A percentile compares a stretch with the other conserved stretches of the same genome.
These are phyloP conservation scores for Diaporthe sp. DNA, from an alignment of 2,329 filamentous ascomycete genomes.

Conservation along the genomic window DNA sequence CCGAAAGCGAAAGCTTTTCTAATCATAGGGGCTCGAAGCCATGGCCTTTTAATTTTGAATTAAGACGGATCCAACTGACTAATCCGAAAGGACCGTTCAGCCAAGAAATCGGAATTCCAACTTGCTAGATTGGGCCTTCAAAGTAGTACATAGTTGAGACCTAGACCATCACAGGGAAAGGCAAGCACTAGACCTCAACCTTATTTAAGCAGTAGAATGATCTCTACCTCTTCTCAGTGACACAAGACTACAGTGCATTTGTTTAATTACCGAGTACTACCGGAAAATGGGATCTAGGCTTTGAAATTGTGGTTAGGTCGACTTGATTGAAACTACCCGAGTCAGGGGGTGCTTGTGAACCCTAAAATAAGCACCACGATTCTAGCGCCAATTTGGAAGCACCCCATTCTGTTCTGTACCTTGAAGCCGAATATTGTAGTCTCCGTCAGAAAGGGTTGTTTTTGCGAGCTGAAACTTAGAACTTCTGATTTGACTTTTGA, in stretches of 20 bases:
- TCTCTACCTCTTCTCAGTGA: background rate
- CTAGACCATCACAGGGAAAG: background rate
- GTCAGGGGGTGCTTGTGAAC: background rate
- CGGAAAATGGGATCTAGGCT: background rate
- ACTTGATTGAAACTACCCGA: background rate
- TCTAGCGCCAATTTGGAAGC: background rate
- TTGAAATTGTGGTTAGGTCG: background rate
- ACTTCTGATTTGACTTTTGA: background rate
- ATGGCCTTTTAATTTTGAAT: too few relatives aligned
- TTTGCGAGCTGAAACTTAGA: slow-evolving; percentile 1
- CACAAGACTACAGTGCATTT: slow-evolving; percentile 7
- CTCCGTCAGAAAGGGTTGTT: background rate
- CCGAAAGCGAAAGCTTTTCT: background rate
- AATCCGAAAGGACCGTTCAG: too few relatives aligned
- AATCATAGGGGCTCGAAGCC: background rate
- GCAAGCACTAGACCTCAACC: background rate
- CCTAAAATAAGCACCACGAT: background rate
- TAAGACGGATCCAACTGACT: too few relatives aligned
- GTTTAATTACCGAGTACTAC: background rate
- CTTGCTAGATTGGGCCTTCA: background rate
- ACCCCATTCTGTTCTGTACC: background rate
- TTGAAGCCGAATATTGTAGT: background rate
- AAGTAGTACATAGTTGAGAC: background rate
- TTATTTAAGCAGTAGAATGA: background rate
- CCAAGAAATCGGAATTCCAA: too few relatives aligned